A percentile compares a stretch with the other conserved stretches of the same genome.
Conservation (phyloP, 805 yeast genomes). For the Starmerella tilneyi region DNA sequence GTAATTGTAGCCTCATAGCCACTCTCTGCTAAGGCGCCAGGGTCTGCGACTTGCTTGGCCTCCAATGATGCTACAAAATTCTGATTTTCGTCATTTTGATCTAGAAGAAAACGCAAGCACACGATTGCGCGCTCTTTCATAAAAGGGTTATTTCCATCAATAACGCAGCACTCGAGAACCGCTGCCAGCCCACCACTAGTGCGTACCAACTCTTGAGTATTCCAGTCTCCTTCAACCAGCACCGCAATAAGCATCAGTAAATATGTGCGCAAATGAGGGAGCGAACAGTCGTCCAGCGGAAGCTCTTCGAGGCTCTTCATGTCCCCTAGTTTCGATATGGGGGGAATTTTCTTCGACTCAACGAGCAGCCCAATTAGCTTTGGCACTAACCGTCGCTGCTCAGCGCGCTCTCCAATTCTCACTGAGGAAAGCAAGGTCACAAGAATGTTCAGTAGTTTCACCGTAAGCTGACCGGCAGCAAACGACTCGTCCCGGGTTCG, state of each 20-base stretch:
- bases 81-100: conserved; percentile 60
- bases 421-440: neutral
- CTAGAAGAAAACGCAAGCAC: conserved; percentile 59
- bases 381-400: neutral
- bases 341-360: conserved; percentile 11
- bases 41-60: conserved; percentile 55
- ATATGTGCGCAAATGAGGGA: conserved; percentile 13
- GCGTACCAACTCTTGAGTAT: conserved; percentile 59
- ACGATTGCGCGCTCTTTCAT: conserved; percentile 66
- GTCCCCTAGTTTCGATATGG: conserved; percentile 11
- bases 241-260: conserved; percentile 38
- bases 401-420: neutral
- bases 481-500: conserved; percentile 1
- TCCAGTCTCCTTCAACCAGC: conserved; percentile 50
- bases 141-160: conserved; percentile 82
- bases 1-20: conserved; percentile 69
- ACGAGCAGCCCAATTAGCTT: conserved; percentile 1
- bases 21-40: conserved; percentile 50
- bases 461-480: neutral
- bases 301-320: neutral
- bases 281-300: conserved; percentile 13
- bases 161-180: conserved; percentile 66
- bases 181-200: conserved; percentile 57
- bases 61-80: conserved; percentile 65
- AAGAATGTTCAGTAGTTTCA: conserved; percentile 1